A percentile compares a stretch with the other conserved stretches of the same genome.
These are phyloP conservation scores for Irpex lacteus DNA, from an alignment of 1,284 basidiomycete species.

Conservation along the genomic window DNA sequence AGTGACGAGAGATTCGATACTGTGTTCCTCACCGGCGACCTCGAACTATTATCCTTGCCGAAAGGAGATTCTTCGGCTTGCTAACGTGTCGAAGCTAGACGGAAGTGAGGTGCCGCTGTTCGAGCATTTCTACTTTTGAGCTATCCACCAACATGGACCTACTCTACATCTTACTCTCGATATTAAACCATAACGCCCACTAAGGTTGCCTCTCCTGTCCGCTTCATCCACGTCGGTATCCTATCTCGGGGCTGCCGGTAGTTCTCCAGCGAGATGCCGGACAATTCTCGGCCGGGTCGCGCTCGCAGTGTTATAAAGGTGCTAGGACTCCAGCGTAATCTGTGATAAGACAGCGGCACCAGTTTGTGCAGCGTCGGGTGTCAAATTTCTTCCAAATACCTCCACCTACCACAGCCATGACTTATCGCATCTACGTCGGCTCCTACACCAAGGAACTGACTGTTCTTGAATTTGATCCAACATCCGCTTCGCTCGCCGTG, in stretches of 20 bases:
- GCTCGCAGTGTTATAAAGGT: conserved; percentile 21
- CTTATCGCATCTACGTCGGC: conserved; percentile 53
- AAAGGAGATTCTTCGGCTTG: conserved; percentile 17
- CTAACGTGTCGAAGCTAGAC: conserved; percentile 7
- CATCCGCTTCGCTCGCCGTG: conserved; percentile 38
- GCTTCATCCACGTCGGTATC: conserved; percentile 2
- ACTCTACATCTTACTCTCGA: conserved; percentile 1
- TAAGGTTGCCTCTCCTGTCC: conserved; percentile 3
- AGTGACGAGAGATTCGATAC: background rate
- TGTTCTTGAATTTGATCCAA: conserved; percentile 41
- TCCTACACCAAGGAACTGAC: conserved; percentile 63
- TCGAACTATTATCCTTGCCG: conserved; percentile 12
- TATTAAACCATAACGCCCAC: background rate
- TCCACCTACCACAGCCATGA: conserved; percentile 20
- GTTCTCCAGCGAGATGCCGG: conserved; percentile 22
- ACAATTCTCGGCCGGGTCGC: conserved; percentile 23
- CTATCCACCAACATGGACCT: conserved; percentile 12
- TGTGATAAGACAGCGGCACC: conserved; percentile 17
- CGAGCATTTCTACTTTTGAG: conserved; percentile 5
- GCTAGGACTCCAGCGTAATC: conserved; percentile 6
- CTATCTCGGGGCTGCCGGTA: conserved; percentile 10
- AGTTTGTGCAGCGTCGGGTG: background rate
- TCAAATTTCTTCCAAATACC: background rate
- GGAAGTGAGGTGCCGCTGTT: conserved; percentile 7
- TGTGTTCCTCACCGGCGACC: background rate